Evolutionary conservation across 306 rosid genomes (phyloP).

Genomic region (Mimosa bimucronata): DNA sequence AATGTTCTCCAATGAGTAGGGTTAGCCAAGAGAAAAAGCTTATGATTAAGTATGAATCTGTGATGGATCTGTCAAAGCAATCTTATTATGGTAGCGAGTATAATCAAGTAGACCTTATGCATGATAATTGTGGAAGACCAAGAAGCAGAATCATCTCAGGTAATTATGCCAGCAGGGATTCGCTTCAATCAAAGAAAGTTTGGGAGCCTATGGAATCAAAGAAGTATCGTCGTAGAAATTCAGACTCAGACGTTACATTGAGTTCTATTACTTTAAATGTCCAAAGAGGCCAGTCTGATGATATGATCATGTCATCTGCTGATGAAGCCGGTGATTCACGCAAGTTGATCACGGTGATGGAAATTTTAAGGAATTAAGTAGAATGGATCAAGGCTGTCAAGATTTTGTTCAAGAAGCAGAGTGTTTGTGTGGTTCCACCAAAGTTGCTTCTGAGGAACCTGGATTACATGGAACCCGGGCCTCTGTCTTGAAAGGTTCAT

Average conservation of each 20-base stretch:
- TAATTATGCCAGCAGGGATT: constrained; percentile 63
- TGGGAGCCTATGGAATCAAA: constrained; percentile 94
- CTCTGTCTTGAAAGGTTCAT: constrained; percentile 43
- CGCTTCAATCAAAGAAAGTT: constrained; percentile 73
- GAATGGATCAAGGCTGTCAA: constrained; percentile 51
- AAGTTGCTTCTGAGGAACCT: constrained; percentile 52
- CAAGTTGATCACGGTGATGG: constrained; percentile 49
- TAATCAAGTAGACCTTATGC: constrained; percentile 61
- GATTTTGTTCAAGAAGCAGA: constrained; percentile 48
- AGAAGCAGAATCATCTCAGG: constrained; percentile 64
- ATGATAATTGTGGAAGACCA: constrained; percentile 71
- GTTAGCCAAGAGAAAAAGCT: constrained; percentile 61
- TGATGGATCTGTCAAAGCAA: constrained; percentile 69
- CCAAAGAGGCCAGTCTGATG: constrained; percentile 51
- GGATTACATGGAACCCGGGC: constrained; percentile 37
- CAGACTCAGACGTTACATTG: constrained; percentile 71
- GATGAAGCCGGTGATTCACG: constrained; percentile 47
- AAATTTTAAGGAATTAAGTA: constrained; percentile 56
- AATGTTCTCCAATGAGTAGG: constrained; percentile 59
- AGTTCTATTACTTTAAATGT: constrained; percentile 50
- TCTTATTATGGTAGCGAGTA: constrained; percentile 60
- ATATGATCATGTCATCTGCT: constrained; percentile 53
- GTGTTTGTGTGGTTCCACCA: constrained; percentile 49
- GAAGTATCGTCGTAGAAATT: constrained; percentile 70
- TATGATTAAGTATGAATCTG: constrained; percentile 61